A percentile compares a stretch with the other conserved stretches of the same genome.
Conservation (phyloP, 139 green algal species). For the Limnomonas spitsbergensis region DNA sequence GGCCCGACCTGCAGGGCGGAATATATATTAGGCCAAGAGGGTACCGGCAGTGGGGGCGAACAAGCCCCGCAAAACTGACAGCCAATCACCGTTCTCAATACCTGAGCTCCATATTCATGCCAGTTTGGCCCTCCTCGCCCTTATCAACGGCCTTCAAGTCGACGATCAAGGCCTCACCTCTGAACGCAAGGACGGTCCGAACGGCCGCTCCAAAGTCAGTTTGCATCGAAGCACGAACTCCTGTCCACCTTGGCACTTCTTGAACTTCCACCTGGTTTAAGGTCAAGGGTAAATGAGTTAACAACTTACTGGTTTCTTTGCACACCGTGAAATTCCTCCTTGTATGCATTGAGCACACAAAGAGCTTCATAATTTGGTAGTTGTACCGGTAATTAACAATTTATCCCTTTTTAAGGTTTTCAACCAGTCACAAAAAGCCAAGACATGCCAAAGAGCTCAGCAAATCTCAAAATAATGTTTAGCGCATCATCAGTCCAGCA, state of each 20-base stretch:
- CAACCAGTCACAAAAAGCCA: no score
- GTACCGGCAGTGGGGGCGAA: background rate
- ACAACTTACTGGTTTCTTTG: no score
- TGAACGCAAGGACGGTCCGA: constrained; percentile 32
- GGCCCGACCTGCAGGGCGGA: constrained; percentile 77
- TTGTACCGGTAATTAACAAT: no score
- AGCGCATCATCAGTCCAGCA: no score
- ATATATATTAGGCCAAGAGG: background rate
- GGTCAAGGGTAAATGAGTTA: no score
- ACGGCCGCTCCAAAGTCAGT: constrained; percentile 62
- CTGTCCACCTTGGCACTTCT: constrained; percentile 34
- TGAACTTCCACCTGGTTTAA: constrained; percentile 25
- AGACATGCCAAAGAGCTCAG: no score
- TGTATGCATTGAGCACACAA: no score
- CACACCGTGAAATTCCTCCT: no score
- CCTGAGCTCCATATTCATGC: background rate
- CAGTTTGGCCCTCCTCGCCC: background rate
- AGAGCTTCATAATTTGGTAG: no score
- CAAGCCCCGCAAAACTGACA: background rate
- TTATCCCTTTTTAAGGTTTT: no score
- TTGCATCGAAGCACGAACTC: constrained; percentile 53
- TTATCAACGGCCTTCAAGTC: background rate
- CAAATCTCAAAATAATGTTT: no score
- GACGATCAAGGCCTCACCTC: constrained; percentile 37
- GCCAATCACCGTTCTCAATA: background rate